Percentiles rank a stretch among this genome's conserved stretches.
Conservation (phyloP, 768 basidiomycete species). For the Scleroderma bovista region DNA sequence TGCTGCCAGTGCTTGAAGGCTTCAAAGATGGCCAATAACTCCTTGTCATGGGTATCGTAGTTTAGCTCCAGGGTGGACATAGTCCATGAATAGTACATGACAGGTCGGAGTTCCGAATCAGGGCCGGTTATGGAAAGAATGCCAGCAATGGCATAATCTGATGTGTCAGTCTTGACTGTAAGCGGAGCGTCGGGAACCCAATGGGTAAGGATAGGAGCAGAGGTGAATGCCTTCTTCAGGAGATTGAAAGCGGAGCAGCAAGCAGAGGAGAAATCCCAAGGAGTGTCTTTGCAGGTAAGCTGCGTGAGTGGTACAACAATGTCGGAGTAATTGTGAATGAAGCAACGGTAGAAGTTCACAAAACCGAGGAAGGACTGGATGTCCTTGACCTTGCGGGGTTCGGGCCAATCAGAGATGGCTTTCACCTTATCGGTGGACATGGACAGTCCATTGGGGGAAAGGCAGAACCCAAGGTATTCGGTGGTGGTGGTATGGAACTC, state of each 20-base stretch:
- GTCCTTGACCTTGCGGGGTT: constrained; percentile 17
- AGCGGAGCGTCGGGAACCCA: not conserved
- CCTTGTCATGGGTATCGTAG: too few species aligned
- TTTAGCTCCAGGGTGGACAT: not conserved
- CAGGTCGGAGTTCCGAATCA: not conserved
- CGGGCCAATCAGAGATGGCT: constrained; percentile 31
- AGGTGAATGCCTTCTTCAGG: not conserved
- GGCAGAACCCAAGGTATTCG: constrained; percentile 31
- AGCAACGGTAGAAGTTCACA: too few species aligned
- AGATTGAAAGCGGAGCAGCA: not conserved
- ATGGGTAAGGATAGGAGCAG: too few species aligned
- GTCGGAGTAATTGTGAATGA: not conserved
- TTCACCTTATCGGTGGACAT: constrained; percentile 37
- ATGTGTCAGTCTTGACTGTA: not conserved
- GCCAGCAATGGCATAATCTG: not conserved
- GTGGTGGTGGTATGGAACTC: constrained; percentile 14
- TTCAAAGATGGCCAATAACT: too few species aligned
- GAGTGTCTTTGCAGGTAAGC: not conserved
- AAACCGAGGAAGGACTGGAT: not conserved
- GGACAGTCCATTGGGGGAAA: constrained; percentile 20
- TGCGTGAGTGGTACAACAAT: not conserved
- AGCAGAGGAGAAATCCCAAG: not conserved
- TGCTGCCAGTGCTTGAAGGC: not conserved
- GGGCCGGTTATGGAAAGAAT: not conserved
- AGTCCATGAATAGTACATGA: not conserved